Evolutionary conservation across 805 yeast genomes (phyloP).

Genomic region (Cyberlindnera xishuangbannaensis): DNA sequence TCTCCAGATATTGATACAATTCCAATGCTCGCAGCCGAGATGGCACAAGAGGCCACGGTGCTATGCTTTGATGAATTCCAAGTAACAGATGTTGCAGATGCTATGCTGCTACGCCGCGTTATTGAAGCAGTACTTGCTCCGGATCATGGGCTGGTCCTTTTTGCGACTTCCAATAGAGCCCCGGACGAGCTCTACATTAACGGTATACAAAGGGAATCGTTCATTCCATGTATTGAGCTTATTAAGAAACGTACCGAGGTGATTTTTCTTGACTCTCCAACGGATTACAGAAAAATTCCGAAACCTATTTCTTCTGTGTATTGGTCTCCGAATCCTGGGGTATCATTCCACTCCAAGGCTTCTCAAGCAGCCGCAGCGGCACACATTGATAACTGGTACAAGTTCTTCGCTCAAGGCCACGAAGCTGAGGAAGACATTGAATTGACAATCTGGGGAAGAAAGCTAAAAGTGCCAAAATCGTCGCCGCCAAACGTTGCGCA

Average conservation of each 20-base stretch:
- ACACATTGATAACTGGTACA: constrained; percentile 76
- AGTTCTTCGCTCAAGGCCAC: constrained; percentile 65
- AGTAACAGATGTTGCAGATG: constrained; percentile 98
- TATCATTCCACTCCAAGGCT: constrained; percentile 44
- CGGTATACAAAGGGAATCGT: constrained; percentile 89
- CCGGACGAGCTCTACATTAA: constrained; percentile 91
- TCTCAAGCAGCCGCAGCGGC: constrained; percentile 45
- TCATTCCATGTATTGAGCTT: constrained; percentile 85
- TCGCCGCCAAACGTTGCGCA: constrained; percentile 82
- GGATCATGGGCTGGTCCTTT: constrained; percentile 76
- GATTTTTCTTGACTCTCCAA: constrained; percentile 78
- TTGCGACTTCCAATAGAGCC: constrained; percentile 92
- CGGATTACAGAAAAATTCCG: constrained; percentile 87
- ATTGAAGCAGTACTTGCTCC: constrained; percentile 60
- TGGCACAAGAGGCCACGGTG: constrained; percentile 69
- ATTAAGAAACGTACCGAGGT: constrained; percentile 72
- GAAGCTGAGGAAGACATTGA: constrained; percentile 30
- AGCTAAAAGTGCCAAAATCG: constrained; percentile 66
- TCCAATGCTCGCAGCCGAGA: constrained; percentile 77
- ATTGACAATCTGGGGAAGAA: constrained; percentile 83
- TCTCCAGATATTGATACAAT: constrained; percentile 69
- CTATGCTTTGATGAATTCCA: constrained; percentile 96
- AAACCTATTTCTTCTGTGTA: constrained; percentile 79
- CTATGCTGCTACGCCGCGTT: constrained; percentile 84
- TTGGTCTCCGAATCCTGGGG: constrained; percentile 63